Conservation (phyloP, 371 early-diverging fungal genomes). For the Capillidium rhysosporum region DNA sequence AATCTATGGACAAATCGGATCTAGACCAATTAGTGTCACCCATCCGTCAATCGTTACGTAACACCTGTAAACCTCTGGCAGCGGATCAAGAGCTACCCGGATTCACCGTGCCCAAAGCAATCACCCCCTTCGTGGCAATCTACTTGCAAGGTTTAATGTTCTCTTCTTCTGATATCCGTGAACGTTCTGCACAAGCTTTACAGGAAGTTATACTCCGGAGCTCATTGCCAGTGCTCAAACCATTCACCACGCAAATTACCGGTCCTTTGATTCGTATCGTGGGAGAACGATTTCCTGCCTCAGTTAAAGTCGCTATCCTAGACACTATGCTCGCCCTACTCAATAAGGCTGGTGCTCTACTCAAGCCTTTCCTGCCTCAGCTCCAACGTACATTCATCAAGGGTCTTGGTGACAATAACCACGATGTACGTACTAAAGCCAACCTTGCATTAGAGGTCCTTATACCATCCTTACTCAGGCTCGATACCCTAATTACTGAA, state of each 20-base stretch:
- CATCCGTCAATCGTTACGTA: conserved; percentile 42
- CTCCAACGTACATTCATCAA: conserved; percentile 93
- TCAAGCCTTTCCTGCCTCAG: conserved; percentile 95
- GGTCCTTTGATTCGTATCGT: conserved; percentile 95
- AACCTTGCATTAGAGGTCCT: conserved; percentile 55
- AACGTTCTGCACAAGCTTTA: conserved; percentile 65
- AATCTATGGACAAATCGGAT: conserved; percentile 66
- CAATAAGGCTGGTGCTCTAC: conserved; percentile 54
- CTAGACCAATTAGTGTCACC: conserved; percentile 58
- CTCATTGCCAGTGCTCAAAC: conserved; percentile 51
- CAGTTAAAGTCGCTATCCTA: conserved; percentile 81
- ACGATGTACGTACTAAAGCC: conserved; percentile 60
- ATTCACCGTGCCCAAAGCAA: conserved; percentile 81
- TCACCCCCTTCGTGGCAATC: conserved; percentile 73
- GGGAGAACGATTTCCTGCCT: conserved; percentile 80
- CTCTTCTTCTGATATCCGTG: conserved; percentile 64
- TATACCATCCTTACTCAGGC: conserved; percentile 57
- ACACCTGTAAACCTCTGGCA: conserved; percentile 17
- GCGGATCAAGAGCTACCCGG: conserved; percentile 55
- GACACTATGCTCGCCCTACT: conserved; percentile 58
- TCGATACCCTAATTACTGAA: conserved; percentile 78
- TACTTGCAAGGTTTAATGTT: conserved; percentile 87
- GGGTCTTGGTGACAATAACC: conserved; percentile 54
- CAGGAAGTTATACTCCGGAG: conserved; percentile 61
- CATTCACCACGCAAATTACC: conserved; percentile 85